Percentiles rank a stretch among this genome's conserved stretches.
phyloP scores from a whole-genome alignment of 108 stramenopile genomes.

The Parmales sp. region DNA sequence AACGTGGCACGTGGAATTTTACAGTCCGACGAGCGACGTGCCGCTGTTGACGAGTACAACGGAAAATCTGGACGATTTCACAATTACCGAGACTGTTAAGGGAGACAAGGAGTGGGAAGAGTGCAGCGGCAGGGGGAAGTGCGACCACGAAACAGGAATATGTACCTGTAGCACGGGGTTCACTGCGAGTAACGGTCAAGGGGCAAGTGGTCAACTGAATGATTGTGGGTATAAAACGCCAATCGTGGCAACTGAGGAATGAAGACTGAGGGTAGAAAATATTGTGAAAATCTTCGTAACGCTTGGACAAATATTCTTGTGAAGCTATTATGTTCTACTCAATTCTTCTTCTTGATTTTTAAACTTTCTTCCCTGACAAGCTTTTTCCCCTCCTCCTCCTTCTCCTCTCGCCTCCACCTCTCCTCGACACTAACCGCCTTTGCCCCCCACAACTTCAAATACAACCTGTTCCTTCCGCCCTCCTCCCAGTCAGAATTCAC shows the following conservation, averaged over 20 bases:
- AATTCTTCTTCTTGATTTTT: too few species aligned
- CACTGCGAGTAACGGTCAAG: slow-evolving; percentile 34
- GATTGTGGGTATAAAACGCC: slow-evolving; percentile 38
- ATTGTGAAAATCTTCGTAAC: too few species aligned
- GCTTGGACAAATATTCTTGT: too few species aligned
- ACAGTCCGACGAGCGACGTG: slow-evolving; percentile 36
- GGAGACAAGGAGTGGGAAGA: slow-evolving; percentile 35
- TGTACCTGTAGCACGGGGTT: slow-evolving; percentile 41
- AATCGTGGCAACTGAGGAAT: background rate
- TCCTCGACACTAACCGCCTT: too few species aligned
- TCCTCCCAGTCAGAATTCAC: too few species aligned
- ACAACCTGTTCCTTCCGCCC: too few species aligned
- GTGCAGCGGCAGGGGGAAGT: slow-evolving; percentile 42
- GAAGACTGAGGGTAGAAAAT: too few species aligned
- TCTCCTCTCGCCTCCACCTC: too few species aligned
- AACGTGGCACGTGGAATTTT: slow-evolving; percentile 28
- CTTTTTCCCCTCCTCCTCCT: too few species aligned
- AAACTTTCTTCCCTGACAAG: too few species aligned
- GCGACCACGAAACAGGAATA: slow-evolving; percentile 32
- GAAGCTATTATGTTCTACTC: too few species aligned
- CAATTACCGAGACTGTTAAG: background rate
- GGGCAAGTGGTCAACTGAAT: slow-evolving; percentile 18
- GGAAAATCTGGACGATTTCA: slow-evolving; percentile 22
- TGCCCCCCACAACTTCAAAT: too few species aligned
- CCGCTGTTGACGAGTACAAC: slow-evolving; percentile 20